Percentiles rank a stretch among this genome's conserved stretches.
Evolutionary conservation across 2,329 filamentous ascomycete species (phyloP).

Genomic region (Rhexocercosporidium sp.): DNA sequence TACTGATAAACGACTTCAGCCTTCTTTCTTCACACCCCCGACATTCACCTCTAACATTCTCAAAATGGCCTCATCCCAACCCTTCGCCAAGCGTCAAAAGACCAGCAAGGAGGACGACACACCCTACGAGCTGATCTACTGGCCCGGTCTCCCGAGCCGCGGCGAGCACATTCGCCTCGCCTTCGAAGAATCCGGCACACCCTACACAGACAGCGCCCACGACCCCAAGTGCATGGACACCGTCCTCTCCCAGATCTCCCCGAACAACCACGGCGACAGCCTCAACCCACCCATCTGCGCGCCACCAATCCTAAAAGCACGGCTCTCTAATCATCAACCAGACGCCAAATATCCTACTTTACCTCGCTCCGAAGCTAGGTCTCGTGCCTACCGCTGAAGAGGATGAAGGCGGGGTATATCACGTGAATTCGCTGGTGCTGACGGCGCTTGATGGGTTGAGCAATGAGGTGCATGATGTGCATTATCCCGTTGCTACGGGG

Average conservation of each 20-base stretch:
- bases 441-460: slow-evolving; percentile 72
- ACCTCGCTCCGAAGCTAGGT: slow-evolving; percentile 55
- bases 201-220: slow-evolving; percentile 68
- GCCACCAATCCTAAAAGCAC: slow-evolving; percentile 66
- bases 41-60: too few relatives aligned
- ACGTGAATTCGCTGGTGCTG: slow-evolving; percentile 66
- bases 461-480: slow-evolving; percentile 76
- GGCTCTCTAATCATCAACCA: slow-evolving; percentile 66
- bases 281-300: slow-evolving; percentile 69
- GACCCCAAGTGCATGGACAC: slow-evolving; percentile 54
- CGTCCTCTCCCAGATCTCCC: slow-evolving; percentile 55
- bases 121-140: slow-evolving; percentile 34
- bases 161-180: slow-evolving; percentile 75
- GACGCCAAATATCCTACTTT: slow-evolving; percentile 74
- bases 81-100: slow-evolving; percentile 48
- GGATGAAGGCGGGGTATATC: slow-evolving; percentile 53
- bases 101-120: slow-evolving; percentile 49
- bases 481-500: slow-evolving; percentile 68
- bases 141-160: slow-evolving; percentile 64
- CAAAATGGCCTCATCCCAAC: slow-evolving; percentile 20
- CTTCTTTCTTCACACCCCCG: too few relatives aligned
- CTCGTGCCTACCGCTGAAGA: slow-evolving; percentile 34
- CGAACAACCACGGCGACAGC: slow-evolving; percentile 53
- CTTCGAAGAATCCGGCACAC: slow-evolving; percentile 69
- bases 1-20: too few relatives aligned